Conservation (phyloP, 768 basidiomycete genomes). For the Russula compacta region DNA sequence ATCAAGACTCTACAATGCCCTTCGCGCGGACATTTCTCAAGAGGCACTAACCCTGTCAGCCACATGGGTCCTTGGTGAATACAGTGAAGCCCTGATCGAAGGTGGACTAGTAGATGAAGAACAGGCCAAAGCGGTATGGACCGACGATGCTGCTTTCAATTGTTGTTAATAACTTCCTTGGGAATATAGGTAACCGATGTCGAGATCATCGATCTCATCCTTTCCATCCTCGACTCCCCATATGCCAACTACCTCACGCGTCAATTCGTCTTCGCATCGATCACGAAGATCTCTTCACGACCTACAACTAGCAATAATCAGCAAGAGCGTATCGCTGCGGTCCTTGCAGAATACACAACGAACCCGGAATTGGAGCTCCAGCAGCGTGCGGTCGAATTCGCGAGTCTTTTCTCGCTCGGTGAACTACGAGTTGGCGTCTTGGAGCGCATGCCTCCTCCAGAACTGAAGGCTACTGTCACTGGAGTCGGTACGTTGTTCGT, state of each 20-base stretch:
- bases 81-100: conserved; percentile 82
- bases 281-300: conserved; percentile 86
- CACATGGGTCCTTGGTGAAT: conserved; percentile 96
- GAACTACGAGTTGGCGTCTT: conserved; percentile 77
- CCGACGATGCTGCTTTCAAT: background rate
- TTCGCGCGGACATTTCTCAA: conserved; percentile 89
- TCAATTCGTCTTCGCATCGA: conserved; percentile 83
- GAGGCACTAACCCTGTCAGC: conserved; percentile 90
- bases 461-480: conserved; percentile 94
- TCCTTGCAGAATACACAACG: conserved; percentile 74
- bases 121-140: conserved; percentile 52
- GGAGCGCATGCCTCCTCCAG: conserved; percentile 98
- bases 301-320: conserved; percentile 54
- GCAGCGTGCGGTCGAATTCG: conserved; percentile 93
- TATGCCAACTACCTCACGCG: conserved; percentile 87
- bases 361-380: conserved; percentile 92
- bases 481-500: conserved; percentile 57
- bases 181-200: conserved; percentile 57
- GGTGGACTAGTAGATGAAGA: conserved; percentile 77
- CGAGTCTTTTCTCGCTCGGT: conserved; percentile 68
- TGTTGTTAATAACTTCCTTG: background rate
- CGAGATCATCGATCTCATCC: conserved; percentile 77
- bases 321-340: conserved; percentile 68
- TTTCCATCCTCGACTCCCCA: conserved; percentile 85
- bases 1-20: conserved; percentile 80